Percentiles rank a stretch among this genome's conserved stretches.
Conservation (phyloP, 805 yeast species). For the Candida incommunis region DNA sequence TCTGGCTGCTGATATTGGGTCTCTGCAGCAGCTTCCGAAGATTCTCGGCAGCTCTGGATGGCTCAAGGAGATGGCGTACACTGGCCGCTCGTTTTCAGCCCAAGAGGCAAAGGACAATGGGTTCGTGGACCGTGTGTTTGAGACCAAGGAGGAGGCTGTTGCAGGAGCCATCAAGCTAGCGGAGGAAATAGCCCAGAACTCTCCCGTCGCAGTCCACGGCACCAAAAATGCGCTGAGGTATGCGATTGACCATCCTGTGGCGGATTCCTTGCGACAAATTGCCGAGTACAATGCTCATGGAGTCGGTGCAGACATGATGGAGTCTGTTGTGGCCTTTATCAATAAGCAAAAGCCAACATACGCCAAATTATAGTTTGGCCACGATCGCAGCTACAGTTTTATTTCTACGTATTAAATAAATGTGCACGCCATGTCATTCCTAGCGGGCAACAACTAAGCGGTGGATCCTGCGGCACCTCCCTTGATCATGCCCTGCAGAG, state of each 20-base stretch:
- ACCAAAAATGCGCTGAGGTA: constrained; percentile 42
- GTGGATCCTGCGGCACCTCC: too few species aligned
- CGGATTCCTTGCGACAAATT: constrained; percentile 37
- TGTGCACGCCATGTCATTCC: too few species aligned
- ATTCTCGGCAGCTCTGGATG: constrained; percentile 40
- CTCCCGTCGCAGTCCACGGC: constrained; percentile 50
- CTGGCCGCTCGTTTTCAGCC: constrained; percentile 43
- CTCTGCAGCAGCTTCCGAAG: constrained; percentile 50
- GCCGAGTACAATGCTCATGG: constrained; percentile 37
- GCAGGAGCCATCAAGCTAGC: constrained; percentile 38
- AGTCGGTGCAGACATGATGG: constrained; percentile 17
- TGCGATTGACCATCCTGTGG: constrained; percentile 24
- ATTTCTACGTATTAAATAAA: too few species aligned
- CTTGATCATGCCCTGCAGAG: neutral
- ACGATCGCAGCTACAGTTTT: neutral
- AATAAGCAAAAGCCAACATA: constrained; percentile 17
- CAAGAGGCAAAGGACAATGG: constrained; percentile 46
- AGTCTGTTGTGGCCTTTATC: constrained; percentile 18
- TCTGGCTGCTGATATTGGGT: constrained; percentile 67
- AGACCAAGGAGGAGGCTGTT: constrained; percentile 35
- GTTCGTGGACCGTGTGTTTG: constrained; percentile 30
- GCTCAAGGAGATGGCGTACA: constrained; percentile 44
- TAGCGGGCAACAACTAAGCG: too few species aligned
- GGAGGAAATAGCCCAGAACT: constrained; percentile 28
- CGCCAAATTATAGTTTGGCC: constrained; percentile 16